Evolutionary conservation across 2,329 filamentous ascomycete species (phyloP).

Genomic region (Pseudogymnoascus sp.): DNA sequence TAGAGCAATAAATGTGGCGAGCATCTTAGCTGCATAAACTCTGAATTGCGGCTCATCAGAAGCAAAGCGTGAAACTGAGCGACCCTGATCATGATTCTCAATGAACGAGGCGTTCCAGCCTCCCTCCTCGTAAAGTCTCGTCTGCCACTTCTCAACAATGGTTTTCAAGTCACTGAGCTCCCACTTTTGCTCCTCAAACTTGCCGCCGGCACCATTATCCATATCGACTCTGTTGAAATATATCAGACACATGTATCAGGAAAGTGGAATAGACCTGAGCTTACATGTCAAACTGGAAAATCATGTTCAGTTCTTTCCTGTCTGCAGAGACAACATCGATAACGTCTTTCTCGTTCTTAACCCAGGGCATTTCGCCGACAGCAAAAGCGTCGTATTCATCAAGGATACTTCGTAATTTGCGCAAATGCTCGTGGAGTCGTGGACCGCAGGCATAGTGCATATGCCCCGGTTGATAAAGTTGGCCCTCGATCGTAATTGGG

Average conservation of each 20-base stretch:
- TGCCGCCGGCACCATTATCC: constrained; percentile 38
- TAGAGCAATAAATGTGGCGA: constrained; percentile 43
- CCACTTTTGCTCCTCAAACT: constrained; percentile 39
- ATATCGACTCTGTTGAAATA: constrained; percentile 37
- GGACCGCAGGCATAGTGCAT: constrained; percentile 47
- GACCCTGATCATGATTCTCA: constrained; percentile 51
- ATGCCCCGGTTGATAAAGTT: constrained; percentile 38
- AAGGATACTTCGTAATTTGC: constrained; percentile 40
- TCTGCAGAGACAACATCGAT: constrained; percentile 48
- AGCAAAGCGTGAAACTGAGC: constrained; percentile 42
- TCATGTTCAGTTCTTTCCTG: constrained; percentile 61
- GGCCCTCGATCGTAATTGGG: constrained; percentile 34
- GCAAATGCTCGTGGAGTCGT: constrained; percentile 46
- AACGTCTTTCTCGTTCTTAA: constrained; percentile 41
- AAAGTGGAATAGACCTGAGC: constrained; percentile 18
- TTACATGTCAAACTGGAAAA: constrained; percentile 63
- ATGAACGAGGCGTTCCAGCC: constrained; percentile 52
- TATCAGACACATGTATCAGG: constrained; percentile 9
- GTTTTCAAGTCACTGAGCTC: constrained; percentile 34
- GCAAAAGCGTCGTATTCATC: constrained; percentile 44
- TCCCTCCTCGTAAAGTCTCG: constrained; percentile 42
- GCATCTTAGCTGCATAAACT: constrained; percentile 43
- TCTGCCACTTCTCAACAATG: constrained; percentile 45
- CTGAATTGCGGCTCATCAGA: constrained; percentile 37
- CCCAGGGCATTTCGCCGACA: constrained; percentile 43